A percentile compares a stretch with the other conserved stretches of the same genome.
Evolutionary conservation across 352 stramenopile genomes (phyloP).

Genomic region (Phytophthora tentaculata): DNA sequence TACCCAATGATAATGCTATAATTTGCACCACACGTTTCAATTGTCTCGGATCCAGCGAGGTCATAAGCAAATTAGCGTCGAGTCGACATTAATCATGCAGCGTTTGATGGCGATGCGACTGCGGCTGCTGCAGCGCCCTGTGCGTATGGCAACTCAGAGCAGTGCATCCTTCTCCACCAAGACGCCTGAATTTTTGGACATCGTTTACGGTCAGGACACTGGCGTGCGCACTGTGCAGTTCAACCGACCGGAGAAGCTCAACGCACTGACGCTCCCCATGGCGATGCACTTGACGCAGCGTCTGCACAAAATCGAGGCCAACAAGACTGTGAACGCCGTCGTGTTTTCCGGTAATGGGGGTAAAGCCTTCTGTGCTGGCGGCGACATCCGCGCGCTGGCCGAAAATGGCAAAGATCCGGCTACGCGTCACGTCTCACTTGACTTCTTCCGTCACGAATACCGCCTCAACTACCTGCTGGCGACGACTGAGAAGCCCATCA

Average conservation of each 20-base stretch:
- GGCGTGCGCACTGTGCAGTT: conserved; percentile 87
- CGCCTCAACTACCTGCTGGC: conserved; percentile 92
- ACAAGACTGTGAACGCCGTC: conserved; percentile 81
- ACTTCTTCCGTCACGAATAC: conserved; percentile 98
- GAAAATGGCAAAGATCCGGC: conserved; percentile 78
- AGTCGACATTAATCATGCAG: conserved; percentile 42
- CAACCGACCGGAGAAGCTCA: conserved; percentile 92
- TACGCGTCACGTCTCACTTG: conserved; percentile 70
- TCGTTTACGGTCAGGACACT: conserved; percentile 81
- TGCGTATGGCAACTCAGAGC: conserved; percentile 20
- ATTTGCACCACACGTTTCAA: conserved; percentile 38
- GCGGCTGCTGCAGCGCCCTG: conserved; percentile 66
- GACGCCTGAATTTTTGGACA: conserved; percentile 62
- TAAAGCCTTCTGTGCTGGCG: conserved; percentile 95
- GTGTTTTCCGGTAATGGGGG: conserved; percentile 83
- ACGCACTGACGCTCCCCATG: conserved; percentile 93
- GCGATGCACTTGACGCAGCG: conserved; percentile 89
- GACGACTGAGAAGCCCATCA: conserved; percentile 85
- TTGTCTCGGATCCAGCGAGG: conserved; percentile 5
- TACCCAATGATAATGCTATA: conserved; percentile 30
- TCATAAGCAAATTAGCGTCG: conserved; percentile 17
- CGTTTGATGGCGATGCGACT: conserved; percentile 56
- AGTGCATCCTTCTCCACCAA: conserved; percentile 42
- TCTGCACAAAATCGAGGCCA: conserved; percentile 81
- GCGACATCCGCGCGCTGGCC: conserved; percentile 93